phyloP scores from a whole-genome alignment of 2,329 filamentous ascomycete species.

The Claviceps capensis region DNA sequence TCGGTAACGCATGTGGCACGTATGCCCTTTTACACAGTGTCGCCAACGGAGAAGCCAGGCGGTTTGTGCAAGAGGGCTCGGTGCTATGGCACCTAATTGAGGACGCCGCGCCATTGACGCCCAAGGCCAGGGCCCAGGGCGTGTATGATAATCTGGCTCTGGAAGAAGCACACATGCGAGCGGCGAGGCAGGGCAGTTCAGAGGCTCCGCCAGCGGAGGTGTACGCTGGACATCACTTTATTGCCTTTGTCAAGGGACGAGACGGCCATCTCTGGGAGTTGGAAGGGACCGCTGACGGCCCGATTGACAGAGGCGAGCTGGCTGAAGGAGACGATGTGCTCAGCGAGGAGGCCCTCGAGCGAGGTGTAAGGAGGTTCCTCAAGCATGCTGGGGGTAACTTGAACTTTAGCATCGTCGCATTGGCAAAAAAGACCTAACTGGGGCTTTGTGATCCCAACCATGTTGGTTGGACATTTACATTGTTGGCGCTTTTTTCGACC shows the following conservation, averaged over 20 bases:
- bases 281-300: constrained; percentile 62
- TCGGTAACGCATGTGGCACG: constrained; percentile 68
- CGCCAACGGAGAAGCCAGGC: constrained; percentile 50
- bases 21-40: constrained; percentile 64
- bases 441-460: background rate
- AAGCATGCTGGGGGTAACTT: constrained; percentile 20
- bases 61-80: constrained; percentile 38
- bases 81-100: constrained; percentile 44
- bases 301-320: constrained; percentile 49
- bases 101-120: constrained; percentile 47
- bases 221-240: constrained; percentile 59
- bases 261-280: constrained; percentile 62
- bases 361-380: constrained; percentile 36
- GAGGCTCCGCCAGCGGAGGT: constrained; percentile 46
- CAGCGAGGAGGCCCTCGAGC: constrained; percentile 52
- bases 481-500: background rate
- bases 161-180: constrained; percentile 59
- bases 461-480: background rate
- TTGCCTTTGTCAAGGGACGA: constrained; percentile 61
- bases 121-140: constrained; percentile 48
- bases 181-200: constrained; percentile 56
- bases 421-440: constrained; percentile 12
- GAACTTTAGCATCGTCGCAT: constrained; percentile 26
- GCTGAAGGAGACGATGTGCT: constrained; percentile 45
- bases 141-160: constrained; percentile 58